Evolutionary conservation across 2,329 filamentous ascomycete species (phyloP), one percentile per base, ranked within the genome.

Genomic region (Coniochaeta sp.): DNA sequence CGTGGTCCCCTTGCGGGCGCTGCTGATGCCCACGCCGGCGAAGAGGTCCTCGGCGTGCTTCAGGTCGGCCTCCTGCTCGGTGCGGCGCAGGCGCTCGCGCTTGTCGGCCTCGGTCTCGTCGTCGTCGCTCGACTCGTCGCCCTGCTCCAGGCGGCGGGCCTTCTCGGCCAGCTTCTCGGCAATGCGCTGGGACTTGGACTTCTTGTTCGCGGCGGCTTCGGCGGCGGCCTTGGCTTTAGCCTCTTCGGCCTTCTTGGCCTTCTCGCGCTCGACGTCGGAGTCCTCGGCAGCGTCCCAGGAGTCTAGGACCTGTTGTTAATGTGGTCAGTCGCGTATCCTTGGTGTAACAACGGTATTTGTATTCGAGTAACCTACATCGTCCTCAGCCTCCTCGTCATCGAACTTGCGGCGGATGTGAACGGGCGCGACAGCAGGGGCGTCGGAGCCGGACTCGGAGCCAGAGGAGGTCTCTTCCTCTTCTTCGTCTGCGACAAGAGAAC

Each of bases 271-370:
- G 62, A 85, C 92, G 64, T 99, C 94, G 56, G 91, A 96, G 74
- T 99, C 94, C 65, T 97, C 94, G 60, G 89, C 91, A 53, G 89
- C 92, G 64, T 97, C 91, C 94, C 94, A 99, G 30, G 89, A 92
- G 55, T 99, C 94, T 65, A 96, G 82, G 52, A 97, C 89, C 86
- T 96, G 58, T 53, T 48, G 48, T 61, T 35, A 51, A 47, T 48
- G 52, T 45, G 20, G 38, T 42, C 20, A 42, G 12, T 24, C 6
- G 18, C 20, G n/a, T 26, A n/a, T 55, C 24, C 14, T 32, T 53
- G 51, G 48, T 45, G 40, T 22, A 49, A 18, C 27, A 45, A 18
- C 6, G n/a, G n/a, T n/a, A n/a, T n/a, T n/a, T n/a, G 28, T 16
- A 20, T 26, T 3, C 4, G 31, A 13, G 13, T 38, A 59, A 67